Conservation (phyloP, 495 filamentous ascomycete species). For the Penicillium roqueforti region DNA sequence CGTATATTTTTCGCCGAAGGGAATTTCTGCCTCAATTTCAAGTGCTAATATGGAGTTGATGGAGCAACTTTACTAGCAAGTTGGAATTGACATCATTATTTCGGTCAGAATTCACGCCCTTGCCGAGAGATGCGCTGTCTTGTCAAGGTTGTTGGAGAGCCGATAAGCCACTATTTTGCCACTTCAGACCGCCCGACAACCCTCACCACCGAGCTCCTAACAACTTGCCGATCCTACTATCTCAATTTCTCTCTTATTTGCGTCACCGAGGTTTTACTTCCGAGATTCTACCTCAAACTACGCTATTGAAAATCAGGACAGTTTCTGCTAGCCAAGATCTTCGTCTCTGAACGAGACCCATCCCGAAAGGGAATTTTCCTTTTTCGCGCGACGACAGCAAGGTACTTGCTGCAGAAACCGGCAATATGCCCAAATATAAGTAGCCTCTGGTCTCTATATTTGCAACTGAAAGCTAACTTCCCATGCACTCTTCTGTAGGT, state of each 20-base stretch:
- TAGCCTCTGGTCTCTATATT: conserved; percentile 19
- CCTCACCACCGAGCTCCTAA: conserved; percentile 18
- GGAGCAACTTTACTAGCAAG: neutral
- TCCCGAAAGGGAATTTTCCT: conserved; percentile 24
- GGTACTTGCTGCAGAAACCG: conserved; percentile 17
- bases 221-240: neutral
- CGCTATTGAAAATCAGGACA: neutral
- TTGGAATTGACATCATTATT: neutral
- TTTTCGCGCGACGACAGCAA: conserved; percentile 18
- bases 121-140: neutral
- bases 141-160: neutral
- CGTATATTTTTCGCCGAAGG: neutral
- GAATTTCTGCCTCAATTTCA: neutral
- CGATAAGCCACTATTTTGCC: conserved; percentile 16
- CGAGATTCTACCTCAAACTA: neutral
- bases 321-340: neutral
- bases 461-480: conserved; percentile 44
- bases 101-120: neutral
- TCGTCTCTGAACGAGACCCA: conserved; percentile 12
- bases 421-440: conserved; percentile 81
- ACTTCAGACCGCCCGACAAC: conserved; percentile 11
- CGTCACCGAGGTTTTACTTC: neutral
- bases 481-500: conserved; percentile 67
- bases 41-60: neutral
- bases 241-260: neutral